Conservation (phyloP, 192 early-diverging fungal genomes). For the Mortierella alpina region DNA sequence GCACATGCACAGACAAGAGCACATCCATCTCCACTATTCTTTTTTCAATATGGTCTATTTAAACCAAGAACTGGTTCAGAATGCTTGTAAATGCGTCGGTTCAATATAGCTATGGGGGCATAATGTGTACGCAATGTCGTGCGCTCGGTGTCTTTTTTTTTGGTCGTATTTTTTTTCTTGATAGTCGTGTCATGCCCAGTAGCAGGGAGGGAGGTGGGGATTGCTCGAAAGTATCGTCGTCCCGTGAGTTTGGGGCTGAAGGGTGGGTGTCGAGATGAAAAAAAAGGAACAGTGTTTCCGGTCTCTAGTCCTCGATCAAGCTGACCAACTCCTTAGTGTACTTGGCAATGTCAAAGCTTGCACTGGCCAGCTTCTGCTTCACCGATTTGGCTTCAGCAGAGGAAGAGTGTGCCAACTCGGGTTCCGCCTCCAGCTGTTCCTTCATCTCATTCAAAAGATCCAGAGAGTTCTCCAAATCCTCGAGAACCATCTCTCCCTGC, state of each 20-base stretch:
- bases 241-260: neutral
- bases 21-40: neutral
- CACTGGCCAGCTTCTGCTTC: constrained; percentile 87
- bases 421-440: constrained; percentile 57
- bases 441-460: constrained; percentile 70
- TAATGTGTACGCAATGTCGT: too few species aligned
- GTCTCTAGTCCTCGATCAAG: constrained; percentile 55
- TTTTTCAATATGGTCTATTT: too few species aligned
- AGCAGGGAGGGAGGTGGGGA: neutral
- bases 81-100: too few species aligned
- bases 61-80: too few species aligned
- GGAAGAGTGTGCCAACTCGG: constrained; percentile 52
- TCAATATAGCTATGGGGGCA: too few species aligned
- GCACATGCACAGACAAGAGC: neutral
- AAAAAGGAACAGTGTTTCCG: neutral
- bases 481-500: constrained; percentile 69
- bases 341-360: constrained; percentile 91
- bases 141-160: too few species aligned
- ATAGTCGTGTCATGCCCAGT: too few species aligned
- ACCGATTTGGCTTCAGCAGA: constrained; percentile 67
- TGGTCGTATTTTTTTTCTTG: too few species aligned
- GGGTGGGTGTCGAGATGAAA: neutral
- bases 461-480: constrained; percentile 64
- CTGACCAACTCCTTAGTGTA: constrained; percentile 86
- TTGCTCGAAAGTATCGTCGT: neutral